Base-by-base conservation (phyloP, 108 stramenopile species). In the Nitzschia putrida region DNA sequence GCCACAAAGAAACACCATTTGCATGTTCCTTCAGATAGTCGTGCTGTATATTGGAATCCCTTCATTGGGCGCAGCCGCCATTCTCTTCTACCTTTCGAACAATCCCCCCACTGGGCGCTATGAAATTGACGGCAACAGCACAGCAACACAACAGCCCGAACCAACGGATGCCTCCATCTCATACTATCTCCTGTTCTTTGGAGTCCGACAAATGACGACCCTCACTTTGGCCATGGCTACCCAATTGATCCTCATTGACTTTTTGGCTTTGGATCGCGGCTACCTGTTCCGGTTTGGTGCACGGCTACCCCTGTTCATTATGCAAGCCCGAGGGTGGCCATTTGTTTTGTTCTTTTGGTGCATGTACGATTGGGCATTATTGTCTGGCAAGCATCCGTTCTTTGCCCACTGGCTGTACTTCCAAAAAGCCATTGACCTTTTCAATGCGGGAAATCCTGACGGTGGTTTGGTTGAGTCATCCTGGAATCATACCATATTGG, bases 231-330 rank as follows among this genome's bases (percentile, higher is more conserved):
- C 75, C 12, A 55, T 52, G 26, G 40, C 64, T 22, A 38, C 64
- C 13, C 55, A 81, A 45, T 14, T 76, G 14, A 47, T 81, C 42
- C 29, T 76, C 16, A 72, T 81, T 65, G 80, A 81, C 38, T 81
- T 76, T 34, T 34, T 81, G 7, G 14, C 18, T 3, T 18, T 49
- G 14, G 47, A 49, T 18, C 14, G 47, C 3, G 47, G n/a, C 47
- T 49, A 49, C 18, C 47, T 49, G 6, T 49, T 49, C 47, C 14
- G 18, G 6, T 49, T 49, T 49, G 55, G 55, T 21, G 24, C 55
- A 56, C 13, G 24, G 22, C 24, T 56, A 2, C 55, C 24, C 4
- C 7, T 56, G 22, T 56, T 25, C 8, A 25, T 56, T 13, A 23
- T 56, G 22, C 55, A 56, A 24, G 55, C 55, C 22, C 22, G 55